Evolutionary conservation across 2,329 filamentous ascomycete species (phyloP), one percentile per base, ranked within the genome.

Genomic region (Dendryphion nanum): DNA sequence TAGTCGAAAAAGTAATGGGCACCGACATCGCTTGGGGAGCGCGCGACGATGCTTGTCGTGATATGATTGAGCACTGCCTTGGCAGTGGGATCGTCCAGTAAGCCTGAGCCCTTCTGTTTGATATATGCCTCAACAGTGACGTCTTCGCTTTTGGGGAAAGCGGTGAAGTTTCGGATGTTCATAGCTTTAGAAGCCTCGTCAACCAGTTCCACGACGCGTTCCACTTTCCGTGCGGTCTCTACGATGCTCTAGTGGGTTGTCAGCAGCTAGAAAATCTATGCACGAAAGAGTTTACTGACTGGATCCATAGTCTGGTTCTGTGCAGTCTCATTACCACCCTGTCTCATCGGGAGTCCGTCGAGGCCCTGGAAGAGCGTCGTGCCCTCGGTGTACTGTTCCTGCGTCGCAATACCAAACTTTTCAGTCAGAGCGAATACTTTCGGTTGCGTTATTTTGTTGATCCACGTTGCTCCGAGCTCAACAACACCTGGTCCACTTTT

Each of bases 401-500:
- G 61, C 0, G 74, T 42, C 18, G 75, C 68, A 1, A 73, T 48
- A 0, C 67, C 65, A 34, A 71, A 74, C 26, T 56, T 45, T 32
- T 64, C 47, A 0, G 67, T 67, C 6, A 77, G 53, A 0, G 53
- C 61, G 45, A 58, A 71, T 33, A 80, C 69, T 3, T 61, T 59
- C 18, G 48, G 60, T 44, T 82, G 77, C 35, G 70, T 76, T 1
- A 63, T 71, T 36, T 80, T 73, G 44, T 82, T 82, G 45, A 81
- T 73, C 79, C 78, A 82, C 0, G 75, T 76, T 0, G 76, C 79
- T 3, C 78, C 78, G 0, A 79, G 50, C 16, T 82, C 79, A 5
- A 72, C 64, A 0, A 61, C 42, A 0, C 70, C 71, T 3, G 54
- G 57, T 18, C 52, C 66, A 8, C 21, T 57, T 41, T 59, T 47